Percentiles rank a stretch among this genome's conserved stretches.
Conservation (phyloP, 164 flowering plant genomes). For the Sextonia rubra region DNA sequence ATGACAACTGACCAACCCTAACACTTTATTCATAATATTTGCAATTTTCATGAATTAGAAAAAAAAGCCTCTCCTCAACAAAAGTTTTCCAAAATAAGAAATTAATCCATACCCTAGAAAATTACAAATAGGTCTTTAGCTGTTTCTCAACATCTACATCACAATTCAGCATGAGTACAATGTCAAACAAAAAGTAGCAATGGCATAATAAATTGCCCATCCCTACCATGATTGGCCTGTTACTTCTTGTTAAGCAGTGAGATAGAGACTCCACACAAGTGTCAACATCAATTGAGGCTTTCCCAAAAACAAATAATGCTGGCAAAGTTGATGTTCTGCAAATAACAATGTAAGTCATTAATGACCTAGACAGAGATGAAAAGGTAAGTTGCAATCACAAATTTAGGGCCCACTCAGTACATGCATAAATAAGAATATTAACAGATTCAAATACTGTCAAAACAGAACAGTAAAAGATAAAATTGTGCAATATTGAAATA, state of each 20-base stretch:
- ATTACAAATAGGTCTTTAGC: background rate
- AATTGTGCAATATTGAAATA: too few species aligned
- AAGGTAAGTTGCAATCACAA: background rate
- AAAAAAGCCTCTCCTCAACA: too few species aligned
- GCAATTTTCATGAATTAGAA: too few species aligned
- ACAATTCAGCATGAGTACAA: background rate
- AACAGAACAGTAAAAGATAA: too few species aligned
- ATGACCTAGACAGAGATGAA: background rate
- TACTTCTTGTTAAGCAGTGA: conserved; percentile 26
- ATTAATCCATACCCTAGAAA: too few species aligned
- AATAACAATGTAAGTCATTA: conserved; percentile 8
- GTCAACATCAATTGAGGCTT: conserved; percentile 41
- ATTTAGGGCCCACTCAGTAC: too few species aligned
- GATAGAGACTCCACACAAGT: conserved; percentile 46
- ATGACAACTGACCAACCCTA: too few species aligned
- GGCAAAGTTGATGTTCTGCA: conserved; percentile 85
- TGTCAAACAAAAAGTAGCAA: conserved; percentile 1
- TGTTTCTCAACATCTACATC: background rate
- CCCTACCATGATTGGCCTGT: conserved; percentile 65
- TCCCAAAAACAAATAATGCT: conserved; percentile 79
- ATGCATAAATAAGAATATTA: too few species aligned
- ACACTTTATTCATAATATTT: too few species aligned
- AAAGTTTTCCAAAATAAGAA: too few species aligned
- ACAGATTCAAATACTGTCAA: too few species aligned
- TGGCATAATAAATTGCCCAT: background rate